Conservation (phyloP, 805 yeast species). For the Saturnispora bothae region DNA sequence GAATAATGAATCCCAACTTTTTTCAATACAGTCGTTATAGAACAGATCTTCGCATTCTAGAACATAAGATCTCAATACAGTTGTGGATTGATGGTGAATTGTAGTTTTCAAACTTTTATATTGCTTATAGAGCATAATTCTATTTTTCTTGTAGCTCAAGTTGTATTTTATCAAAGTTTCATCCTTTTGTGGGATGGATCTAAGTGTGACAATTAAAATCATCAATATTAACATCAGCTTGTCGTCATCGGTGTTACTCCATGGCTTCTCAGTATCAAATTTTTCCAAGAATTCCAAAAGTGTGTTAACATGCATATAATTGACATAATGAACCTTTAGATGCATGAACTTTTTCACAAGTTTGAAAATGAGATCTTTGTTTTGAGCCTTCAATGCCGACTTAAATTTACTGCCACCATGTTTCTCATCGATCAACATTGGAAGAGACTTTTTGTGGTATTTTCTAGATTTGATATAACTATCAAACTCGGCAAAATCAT, state of each 20-base stretch:
- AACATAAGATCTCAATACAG: constrained; percentile 39
- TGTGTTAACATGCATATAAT: constrained; percentile 28
- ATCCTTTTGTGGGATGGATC: constrained; percentile 24
- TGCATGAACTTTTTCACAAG: constrained; percentile 35
- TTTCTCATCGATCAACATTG: constrained; percentile 12
- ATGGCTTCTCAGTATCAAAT: constrained; percentile 26
- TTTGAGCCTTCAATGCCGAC: constrained; percentile 17
- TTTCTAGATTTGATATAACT: constrained; percentile 22
- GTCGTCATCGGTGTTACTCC: constrained; percentile 38
- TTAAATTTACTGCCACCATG: constrained; percentile 4
- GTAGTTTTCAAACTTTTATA: constrained; percentile 38
- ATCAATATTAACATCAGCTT: constrained; percentile 32
- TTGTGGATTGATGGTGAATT: constrained; percentile 35
- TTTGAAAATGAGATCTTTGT: constrained; percentile 25
- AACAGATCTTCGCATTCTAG: constrained; percentile 43
- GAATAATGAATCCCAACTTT: constrained; percentile 42
- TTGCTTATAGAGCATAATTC: constrained; percentile 28
- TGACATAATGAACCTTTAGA: constrained; percentile 29
- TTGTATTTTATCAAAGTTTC: constrained; percentile 17
- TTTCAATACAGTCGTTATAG: constrained; percentile 38
- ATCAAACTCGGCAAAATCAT: constrained; percentile 21
- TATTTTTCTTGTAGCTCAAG: constrained; percentile 17
- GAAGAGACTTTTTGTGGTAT: constrained; percentile 24
- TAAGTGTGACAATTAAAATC: constrained; percentile 33
- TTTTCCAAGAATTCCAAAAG: constrained; percentile 30